phyloP scores from a whole-genome alignment of 2,329 filamentous ascomycete genomes.

The Fusarium sp. region DNA sequence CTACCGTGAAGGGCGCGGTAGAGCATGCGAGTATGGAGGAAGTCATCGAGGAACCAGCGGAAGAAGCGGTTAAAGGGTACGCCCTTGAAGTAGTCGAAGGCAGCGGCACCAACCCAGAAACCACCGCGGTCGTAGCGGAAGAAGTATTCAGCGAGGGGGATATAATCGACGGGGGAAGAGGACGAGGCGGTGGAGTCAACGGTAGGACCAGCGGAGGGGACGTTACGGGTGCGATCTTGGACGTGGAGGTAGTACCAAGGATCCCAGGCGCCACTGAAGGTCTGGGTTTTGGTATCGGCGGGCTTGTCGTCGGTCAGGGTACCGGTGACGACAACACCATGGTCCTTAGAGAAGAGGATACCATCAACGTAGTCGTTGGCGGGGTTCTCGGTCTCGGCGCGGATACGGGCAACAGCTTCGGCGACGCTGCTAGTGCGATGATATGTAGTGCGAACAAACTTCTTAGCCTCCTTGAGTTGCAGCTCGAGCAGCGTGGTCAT shows the following conservation, averaged over 20 bases:
- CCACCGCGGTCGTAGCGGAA: constrained; percentile 79
- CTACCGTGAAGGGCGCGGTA: constrained; percentile 75
- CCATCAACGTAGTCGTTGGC: constrained; percentile 72
- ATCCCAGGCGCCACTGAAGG: constrained; percentile 66
- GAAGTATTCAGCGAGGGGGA: constrained; percentile 75
- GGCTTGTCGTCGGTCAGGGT: constrained; percentile 58
- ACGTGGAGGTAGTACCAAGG: constrained; percentile 79
- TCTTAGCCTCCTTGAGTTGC: constrained; percentile 61
- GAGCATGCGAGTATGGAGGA: constrained; percentile 75
- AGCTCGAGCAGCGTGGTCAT: constrained; percentile 71
- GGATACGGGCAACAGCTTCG: constrained; percentile 53
- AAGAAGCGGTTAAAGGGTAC: constrained; percentile 71
- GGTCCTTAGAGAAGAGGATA: constrained; percentile 65
- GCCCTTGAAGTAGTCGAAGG: constrained; percentile 70
- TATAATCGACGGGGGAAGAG: constrained; percentile 57
- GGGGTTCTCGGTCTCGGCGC: constrained; percentile 51
- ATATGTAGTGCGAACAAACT: constrained; percentile 66
- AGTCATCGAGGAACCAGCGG: constrained; percentile 74
- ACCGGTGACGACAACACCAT: constrained; percentile 68
- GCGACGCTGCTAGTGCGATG: constrained; percentile 53
- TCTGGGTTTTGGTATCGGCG: constrained; percentile 55
- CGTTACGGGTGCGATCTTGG: constrained; percentile 51
- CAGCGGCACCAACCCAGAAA: constrained; percentile 74
- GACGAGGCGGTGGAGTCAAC: constrained; percentile 25
- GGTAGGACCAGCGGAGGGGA: constrained; percentile 32